Conservation (phyloP, 169 alveolate genomes). For the Eimeria falciformis region DNA sequence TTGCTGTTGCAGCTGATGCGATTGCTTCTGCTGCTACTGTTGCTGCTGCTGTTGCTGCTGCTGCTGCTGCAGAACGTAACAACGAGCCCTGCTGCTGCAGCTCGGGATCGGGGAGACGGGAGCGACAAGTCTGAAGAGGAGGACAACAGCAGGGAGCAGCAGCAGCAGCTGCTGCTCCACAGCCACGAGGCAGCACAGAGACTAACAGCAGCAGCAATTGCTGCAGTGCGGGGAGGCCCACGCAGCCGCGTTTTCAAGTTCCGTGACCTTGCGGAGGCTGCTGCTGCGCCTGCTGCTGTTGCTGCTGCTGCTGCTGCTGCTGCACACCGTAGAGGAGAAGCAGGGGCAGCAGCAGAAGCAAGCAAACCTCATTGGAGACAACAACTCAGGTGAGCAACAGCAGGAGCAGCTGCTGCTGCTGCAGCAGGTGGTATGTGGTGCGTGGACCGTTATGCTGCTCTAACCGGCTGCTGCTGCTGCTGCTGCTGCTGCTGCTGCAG, state of each 20-base stretch:
- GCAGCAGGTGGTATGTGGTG: no score
- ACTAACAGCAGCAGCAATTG: background rate
- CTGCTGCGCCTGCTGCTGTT: background rate
- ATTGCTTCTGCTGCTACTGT: background rate
- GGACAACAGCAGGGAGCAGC: constrained; percentile 34
- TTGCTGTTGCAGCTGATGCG: background rate
- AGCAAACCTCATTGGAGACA: background rate
- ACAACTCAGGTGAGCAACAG: background rate
- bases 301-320: constrained; percentile 28
- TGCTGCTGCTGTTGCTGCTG: background rate
- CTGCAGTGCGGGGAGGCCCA: background rate
- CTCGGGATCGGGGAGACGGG: constrained; percentile 89
- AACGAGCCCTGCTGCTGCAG: constrained; percentile 61
- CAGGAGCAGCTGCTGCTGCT: no score
- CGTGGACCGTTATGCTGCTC: no score
- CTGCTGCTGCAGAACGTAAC: background rate
- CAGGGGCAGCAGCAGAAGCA: background rate
- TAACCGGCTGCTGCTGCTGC: no score
- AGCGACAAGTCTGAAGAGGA: constrained; percentile 89
- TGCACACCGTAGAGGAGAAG: background rate
- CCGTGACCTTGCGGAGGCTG: background rate
- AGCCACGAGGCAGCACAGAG: constrained; percentile 4
- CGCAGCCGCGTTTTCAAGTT: background rate
- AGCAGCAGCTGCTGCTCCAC: background rate
- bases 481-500: background rate